Base-by-base conservation (phyloP, 768 basidiomycete species). In the Naematelia aurantialba region DNA sequence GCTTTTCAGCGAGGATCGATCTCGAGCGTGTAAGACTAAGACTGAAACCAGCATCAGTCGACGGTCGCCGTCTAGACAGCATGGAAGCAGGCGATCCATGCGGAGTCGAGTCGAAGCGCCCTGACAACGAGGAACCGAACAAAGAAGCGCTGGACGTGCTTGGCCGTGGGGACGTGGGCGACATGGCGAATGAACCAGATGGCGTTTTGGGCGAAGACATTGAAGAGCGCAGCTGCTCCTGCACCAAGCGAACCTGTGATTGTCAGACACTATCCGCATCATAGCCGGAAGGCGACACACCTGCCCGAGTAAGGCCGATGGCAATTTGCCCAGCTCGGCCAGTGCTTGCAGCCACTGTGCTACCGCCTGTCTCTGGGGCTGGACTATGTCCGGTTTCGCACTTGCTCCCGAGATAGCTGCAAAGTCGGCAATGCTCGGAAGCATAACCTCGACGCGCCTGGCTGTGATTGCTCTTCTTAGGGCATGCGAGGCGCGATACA, bases 391-490 rank as follows among this genome's bases (percentile, higher is more conserved):
- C 4, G 62, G 61, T 17, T 51, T 57, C 4, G 42, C 48, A 24
- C 58, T 54, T 4, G 63, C 59, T 14, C 48, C 60, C 0, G 68
- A 63, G 5, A 72, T 63, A 52, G 67, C 70, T 11, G 70, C 70
- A 62, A 68, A 72, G 24, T 72, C 70, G 1, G 65, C 67, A 29
- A 72, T 27, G 34, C 45, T 53, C n/a, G 70, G 70, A 21, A 72
- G 50, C 53, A 72, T 59, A 5, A 46, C 46, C 39, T 72, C 70
- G 13, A 69, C 56, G 29, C 61, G 59, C 34, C 63, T 56, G 3
- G 54, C 61, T 2, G 65, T 63, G 24, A 72, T 48, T 13, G 44
- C 52, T 26, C 68, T 61, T 10, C 70, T 49, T 56, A 72, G 67
- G 4, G 61, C 55, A 10, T 63, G 47, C 3, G 65, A 69, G 17